Base-by-base conservation (phyloP, 2,329 filamentous ascomycete species). In the Colletotrichum caudatum region DNA sequence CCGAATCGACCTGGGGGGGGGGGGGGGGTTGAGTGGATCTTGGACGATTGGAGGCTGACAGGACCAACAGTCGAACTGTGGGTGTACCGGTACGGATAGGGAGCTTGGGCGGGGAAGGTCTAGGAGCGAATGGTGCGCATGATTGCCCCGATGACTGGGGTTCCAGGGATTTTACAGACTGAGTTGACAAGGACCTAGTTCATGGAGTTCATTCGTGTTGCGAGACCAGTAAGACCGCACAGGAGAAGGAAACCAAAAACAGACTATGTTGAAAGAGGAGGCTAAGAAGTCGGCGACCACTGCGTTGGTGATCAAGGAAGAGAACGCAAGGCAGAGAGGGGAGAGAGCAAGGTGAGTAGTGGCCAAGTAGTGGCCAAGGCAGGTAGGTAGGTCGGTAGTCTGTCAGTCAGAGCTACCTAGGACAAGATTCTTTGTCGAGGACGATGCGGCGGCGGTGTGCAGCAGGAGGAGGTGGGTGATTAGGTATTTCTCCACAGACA, bases 41-140 rank as follows among this genome's bases (percentile, higher is more conserved):
- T 39, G 11, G 59, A 39, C 59, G 33, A 39, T 33, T 26, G 59
- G n/a, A 50, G 58, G 58, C n/a, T 18, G 54, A 57, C 11, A 6
- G 54, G 35, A 57, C 54, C 35, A 35, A 23, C 23, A 50, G 48
- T 50, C 29, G 48, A 51, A 51, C 23, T 44, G 50, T 53, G 50
- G 26, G 26, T 53, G 16, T 53, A 29, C 14, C 14, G 23, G 50
- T 29, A 44, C 18, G 8, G 44, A n/a, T 46, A 59, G 46, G 57
- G 48, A 57, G 67, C 57, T 70, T 67, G 33, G 56, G 48, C 57
- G 39, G 64, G 64, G 63, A 57, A 66, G 39, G 62, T 39, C 56
- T 69, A 69, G 67, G 39, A 60, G 64, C 57, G 35, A 51, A 33
- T 66, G 46, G 46, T 62, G 68, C 35, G 64, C 68, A 69, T 69